Conservation (phyloP, 2,329 filamentous ascomycete species). For the Xylaria sp. region DNA sequence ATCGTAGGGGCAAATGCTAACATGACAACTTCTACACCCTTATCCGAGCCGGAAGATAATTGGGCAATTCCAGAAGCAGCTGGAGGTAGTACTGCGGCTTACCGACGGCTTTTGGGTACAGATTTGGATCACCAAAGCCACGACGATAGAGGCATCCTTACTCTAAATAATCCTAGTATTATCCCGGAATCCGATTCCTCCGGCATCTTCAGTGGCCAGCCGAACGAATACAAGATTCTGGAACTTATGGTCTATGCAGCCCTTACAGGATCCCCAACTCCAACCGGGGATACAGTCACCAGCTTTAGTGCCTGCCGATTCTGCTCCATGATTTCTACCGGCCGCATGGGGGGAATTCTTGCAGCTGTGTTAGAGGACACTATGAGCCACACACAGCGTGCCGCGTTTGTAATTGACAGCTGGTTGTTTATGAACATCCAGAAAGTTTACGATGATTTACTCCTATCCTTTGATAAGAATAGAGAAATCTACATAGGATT, state of each 20-base stretch:
- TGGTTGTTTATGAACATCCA: background rate
- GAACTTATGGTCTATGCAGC: background rate
- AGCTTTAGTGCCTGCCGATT: background rate
- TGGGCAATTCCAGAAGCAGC: background rate
- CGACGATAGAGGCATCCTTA: background rate
- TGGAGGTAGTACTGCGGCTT: background rate
- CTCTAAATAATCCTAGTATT: background rate
- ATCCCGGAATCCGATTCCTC: background rate
- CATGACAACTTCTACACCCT: background rate
- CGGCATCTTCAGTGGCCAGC: too few relatives aligned
- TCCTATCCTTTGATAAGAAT: background rate
- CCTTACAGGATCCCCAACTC: background rate
- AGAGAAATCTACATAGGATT: background rate
- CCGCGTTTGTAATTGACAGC: background rate
- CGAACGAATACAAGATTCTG: too few relatives aligned
- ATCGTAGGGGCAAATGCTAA: background rate
- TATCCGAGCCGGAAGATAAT: background rate
- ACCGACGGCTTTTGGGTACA: background rate
- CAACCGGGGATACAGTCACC: background rate
- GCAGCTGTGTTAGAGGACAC: background rate
- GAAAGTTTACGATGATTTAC: background rate
- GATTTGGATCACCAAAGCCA: background rate
- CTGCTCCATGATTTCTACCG: background rate
- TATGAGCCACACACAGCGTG: background rate
- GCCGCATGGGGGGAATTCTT: background rate